phyloP scores from a whole-genome alignment of 331 rosid species.

The Quercus lobata region DNA sequence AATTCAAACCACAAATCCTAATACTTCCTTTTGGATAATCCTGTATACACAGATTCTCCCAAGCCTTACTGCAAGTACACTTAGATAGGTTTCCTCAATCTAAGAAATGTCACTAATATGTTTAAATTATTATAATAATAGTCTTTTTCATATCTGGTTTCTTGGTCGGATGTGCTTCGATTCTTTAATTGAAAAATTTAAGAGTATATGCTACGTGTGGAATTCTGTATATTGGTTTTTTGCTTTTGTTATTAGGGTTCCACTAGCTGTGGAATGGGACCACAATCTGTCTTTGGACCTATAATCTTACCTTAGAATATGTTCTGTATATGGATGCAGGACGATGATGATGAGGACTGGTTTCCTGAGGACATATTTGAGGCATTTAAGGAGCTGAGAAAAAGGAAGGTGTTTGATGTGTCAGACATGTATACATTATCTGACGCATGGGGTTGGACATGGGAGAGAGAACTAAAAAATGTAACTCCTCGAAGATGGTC shows the following conservation, averaged over 20 bases:
- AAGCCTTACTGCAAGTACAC: no score
- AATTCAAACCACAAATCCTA: no score
- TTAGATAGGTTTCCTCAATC: no score
- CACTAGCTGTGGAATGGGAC: not conserved
- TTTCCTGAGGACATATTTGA: slow-evolving; percentile 77
- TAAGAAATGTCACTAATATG: not conserved
- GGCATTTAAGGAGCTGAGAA: slow-evolving; percentile 91
- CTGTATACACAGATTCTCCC: no score
- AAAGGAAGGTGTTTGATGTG: slow-evolving; percentile 77
- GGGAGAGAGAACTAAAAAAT: slow-evolving; percentile 79
- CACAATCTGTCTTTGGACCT: not conserved
- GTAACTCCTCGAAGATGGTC: slow-evolving; percentile 83
- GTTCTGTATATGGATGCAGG: slow-evolving; percentile 40
- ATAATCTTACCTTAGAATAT: not conserved
- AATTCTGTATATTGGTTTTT: not conserved
- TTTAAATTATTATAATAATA: not conserved
- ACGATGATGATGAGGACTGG: slow-evolving; percentile 93
- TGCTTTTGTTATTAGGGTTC: not conserved
- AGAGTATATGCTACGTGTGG: not conserved
- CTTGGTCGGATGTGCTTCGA: not conserved
- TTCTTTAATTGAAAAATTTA: not conserved
- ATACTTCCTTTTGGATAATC: no score
- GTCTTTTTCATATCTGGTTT: not conserved
- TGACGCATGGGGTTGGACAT: slow-evolving; percentile 98
- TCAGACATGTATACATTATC: slow-evolving; percentile 94